phyloP scores from a whole-genome alignment of 441 rosid genomes.

The Pelargonium myrrhifolium region DNA sequence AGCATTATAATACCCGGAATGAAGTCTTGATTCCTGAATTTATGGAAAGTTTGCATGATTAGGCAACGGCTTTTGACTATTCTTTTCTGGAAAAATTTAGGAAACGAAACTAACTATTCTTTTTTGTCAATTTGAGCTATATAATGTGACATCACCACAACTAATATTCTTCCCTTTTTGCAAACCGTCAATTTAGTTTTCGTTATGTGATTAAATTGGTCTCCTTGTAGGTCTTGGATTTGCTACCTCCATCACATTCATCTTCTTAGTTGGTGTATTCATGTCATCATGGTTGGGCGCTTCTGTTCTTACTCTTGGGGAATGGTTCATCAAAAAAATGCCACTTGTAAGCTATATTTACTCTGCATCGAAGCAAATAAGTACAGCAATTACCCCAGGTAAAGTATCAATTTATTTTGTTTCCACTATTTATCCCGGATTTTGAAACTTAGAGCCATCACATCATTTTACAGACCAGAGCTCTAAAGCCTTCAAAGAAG shows the following conservation, averaged over 20 bases:
- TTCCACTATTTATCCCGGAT: neutral
- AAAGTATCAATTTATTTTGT: neutral
- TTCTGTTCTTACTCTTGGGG: slow-evolving; percentile 33
- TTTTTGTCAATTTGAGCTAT: slow-evolving; percentile 1
- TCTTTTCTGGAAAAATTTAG: neutral
- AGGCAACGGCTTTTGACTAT: neutral
- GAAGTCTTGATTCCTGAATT: neutral
- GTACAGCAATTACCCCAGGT: slow-evolving; percentile 34
- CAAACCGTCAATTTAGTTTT: neutral
- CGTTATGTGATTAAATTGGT: neutral
- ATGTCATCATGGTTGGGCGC: slow-evolving; percentile 40
- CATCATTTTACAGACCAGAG: slow-evolving; percentile 28
- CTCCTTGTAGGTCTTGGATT: slow-evolving; percentile 32
- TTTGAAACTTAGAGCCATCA: neutral
- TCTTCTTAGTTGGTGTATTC: slow-evolving; percentile 34
- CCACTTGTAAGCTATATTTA: slow-evolving; percentile 35
- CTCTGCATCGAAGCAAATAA: slow-evolving; percentile 36
- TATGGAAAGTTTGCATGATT: neutral
- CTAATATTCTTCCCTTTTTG: neutral
- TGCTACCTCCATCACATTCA: slow-evolving; percentile 30
- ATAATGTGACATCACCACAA: neutral
- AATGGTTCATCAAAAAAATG: slow-evolving; percentile 38
- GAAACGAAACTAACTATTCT: neutral
- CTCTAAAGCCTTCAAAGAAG: slow-evolving; percentile 36
- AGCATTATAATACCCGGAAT: neutral